Conservation (phyloP, 2,329 filamentous ascomycete genomes). For the Akanthomyces dipterigenus region DNA sequence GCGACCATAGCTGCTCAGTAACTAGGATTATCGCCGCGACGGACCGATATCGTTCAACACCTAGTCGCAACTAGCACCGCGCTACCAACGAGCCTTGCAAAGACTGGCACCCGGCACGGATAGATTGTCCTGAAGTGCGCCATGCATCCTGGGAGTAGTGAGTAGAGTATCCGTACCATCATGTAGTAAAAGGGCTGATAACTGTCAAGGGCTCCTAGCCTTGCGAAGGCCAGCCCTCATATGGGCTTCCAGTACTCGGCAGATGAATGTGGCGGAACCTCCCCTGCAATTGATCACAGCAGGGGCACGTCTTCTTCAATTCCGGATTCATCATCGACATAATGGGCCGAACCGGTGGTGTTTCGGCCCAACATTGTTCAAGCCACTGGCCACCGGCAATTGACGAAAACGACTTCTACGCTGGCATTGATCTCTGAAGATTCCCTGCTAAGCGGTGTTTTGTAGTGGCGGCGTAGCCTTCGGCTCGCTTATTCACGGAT, state of each 20-base stretch:
- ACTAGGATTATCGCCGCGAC: neutral
- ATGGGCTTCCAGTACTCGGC: neutral
- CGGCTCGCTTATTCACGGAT: too few relatives aligned
- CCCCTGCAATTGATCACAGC: neutral
- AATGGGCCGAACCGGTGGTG: neutral
- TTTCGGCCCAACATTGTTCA: too few relatives aligned
- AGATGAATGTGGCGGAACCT: neutral
- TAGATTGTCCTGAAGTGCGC: neutral
- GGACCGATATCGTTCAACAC: neutral
- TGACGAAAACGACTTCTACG: too few relatives aligned
- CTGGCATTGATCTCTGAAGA: too few relatives aligned
- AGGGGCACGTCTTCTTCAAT: neutral
- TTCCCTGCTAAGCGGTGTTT: too few relatives aligned
- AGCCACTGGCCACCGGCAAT: too few relatives aligned
- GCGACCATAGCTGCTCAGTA: neutral
- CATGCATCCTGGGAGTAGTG: neutral
- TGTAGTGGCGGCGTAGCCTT: too few relatives aligned
- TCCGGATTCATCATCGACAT: neutral
- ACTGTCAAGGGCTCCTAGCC: neutral
- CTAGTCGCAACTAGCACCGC: neutral
- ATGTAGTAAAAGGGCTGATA: neutral
- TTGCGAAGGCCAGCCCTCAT: neutral
- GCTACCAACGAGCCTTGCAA: neutral
- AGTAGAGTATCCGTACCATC: too few relatives aligned
- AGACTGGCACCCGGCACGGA: neutral